Base-by-base conservation (phyloP, 257 asterid genomes). In the Cruciata laevipes region DNA sequence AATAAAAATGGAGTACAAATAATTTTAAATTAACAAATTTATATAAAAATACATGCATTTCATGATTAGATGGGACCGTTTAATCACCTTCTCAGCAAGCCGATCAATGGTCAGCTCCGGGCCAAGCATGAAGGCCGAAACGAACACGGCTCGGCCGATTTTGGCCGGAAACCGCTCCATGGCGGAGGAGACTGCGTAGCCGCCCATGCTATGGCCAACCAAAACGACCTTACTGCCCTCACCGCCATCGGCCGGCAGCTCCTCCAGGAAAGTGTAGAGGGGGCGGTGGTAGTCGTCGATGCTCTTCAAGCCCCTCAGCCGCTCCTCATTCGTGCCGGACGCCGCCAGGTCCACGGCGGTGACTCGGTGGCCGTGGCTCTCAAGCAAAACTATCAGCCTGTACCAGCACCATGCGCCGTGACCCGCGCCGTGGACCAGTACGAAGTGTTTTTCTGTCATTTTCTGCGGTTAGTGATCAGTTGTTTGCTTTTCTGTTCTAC, bases 401-500 rank as follows among this genome's bases (percentile, higher is more conserved):
- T 65, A 65, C 69, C 69, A 65, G 24, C 69, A 65, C 69, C 69
- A 65, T 9, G 59, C 69, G 23, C 69, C 69, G 14, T 42, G 58
- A 25, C 69, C 6, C 10, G 40, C 69, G 6, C 69, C 69, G 7
- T 65, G 69, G 12, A 65, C 59, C 38, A 65, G 40, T 56, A 65
- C 60, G 20, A 65, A 65, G 69, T 65, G 69, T 16, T 65, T 65
- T 61, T 61, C 47, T 9, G 25, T 47, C 66, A 61, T 61, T 33
- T 32, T 61, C 31, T 1, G 16, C n/a, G n/a, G 16, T 47, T 3
- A 47, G 55, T 47, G 55, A 3, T 17, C 2, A n/a, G 10, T 16
- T 40, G 17, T 37, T 37, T 37, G 42, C 17, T 3, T 47, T 47
- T 47, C n/a, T 47, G 51, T 5, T 42, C 51, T 42, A 11, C 5